Evolutionary conservation across 2,329 filamentous ascomycete genomes (phyloP), one percentile per base, ranked within the genome.

Genomic region (Sporothrix humicola): DNA sequence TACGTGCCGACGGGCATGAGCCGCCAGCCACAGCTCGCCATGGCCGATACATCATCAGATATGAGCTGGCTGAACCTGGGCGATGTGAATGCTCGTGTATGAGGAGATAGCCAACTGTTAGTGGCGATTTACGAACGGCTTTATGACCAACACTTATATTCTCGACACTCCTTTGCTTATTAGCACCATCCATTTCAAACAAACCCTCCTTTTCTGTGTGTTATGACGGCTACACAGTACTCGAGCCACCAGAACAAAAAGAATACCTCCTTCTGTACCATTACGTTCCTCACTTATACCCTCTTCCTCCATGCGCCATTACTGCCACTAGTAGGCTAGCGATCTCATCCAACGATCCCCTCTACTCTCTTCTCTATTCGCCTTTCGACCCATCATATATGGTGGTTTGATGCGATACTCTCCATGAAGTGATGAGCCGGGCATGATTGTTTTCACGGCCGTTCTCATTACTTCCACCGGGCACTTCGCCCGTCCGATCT

Each of bases 1-100:
- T 73, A 72, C 23, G 72, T 74, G 50, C 75, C 79, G 7, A 79
- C 78, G n/a, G 83, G 80, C 59, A 79, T 85, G 73, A 87, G 83
- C 79, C 82, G 81, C 70, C 85, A 87, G 76, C 85, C 86, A 20
- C 87, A 87, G 77, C 82, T 88, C 44, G 81, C 83, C 26, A 85
- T 83, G 81, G 84, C 87, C 66, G 80, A 84, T 37, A 84, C 83
- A 7, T 85, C 87, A 13, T 87, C 86, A 69, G 92, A 94, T 80
- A 93, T 94, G 91, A 93, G 91, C 82, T 95, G 92, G 92, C 82
- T 95, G 76, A 94, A 94, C 79, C 85, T 94, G 20, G 90, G 89
- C 65, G 87, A 87, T 12, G 54, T 70, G 8, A 52, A 44, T 31
- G 61, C 72, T 17, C 74, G 75, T 12, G 65, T 74, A 17, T 77